Conservation (phyloP, 2,329 filamentous ascomycete genomes). For the Fusarium tjaetaba region DNA sequence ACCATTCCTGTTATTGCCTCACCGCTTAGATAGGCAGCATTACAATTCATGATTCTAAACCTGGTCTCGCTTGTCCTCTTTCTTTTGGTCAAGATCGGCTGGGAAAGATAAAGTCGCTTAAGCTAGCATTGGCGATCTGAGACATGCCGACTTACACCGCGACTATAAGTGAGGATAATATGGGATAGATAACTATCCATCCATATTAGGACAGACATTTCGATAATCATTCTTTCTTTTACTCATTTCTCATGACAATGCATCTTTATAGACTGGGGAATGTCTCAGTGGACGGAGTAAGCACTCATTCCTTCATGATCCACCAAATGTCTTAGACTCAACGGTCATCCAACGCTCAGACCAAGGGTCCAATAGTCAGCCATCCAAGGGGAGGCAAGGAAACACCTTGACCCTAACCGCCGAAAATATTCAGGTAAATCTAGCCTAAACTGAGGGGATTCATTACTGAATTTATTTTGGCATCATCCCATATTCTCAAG, state of each 20-base stretch:
- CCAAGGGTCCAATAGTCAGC: conserved; percentile 12
- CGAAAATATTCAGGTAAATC: not conserved
- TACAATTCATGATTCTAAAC: not conserved
- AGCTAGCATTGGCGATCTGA: not conserved
- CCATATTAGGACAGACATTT: not conserved
- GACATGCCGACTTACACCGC: conserved; percentile 14
- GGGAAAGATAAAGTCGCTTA: not conserved
- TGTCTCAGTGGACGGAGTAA: not conserved
- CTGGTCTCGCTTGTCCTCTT: not conserved
- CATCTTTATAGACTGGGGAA: too few species aligned
- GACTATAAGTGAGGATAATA: too few species aligned
- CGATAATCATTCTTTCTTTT: too few species aligned
- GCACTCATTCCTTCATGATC: not conserved
- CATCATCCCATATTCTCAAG: rapidly evolving
- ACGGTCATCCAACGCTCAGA: conserved; percentile 8
- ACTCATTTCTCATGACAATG: too few species aligned
- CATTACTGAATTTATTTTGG: not conserved
- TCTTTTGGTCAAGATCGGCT: not conserved
- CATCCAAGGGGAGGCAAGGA: not conserved
- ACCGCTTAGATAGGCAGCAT: not conserved
- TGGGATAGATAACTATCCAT: too few species aligned
- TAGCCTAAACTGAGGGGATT: not conserved
- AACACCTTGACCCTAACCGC: not conserved
- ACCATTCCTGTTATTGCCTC: not conserved
- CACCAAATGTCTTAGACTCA: not conserved